Evolutionary conservation across 345 rosid species (phyloP), one percentile per base, ranked within the genome.

Genomic region (Aurinia saxatilis): DNA sequence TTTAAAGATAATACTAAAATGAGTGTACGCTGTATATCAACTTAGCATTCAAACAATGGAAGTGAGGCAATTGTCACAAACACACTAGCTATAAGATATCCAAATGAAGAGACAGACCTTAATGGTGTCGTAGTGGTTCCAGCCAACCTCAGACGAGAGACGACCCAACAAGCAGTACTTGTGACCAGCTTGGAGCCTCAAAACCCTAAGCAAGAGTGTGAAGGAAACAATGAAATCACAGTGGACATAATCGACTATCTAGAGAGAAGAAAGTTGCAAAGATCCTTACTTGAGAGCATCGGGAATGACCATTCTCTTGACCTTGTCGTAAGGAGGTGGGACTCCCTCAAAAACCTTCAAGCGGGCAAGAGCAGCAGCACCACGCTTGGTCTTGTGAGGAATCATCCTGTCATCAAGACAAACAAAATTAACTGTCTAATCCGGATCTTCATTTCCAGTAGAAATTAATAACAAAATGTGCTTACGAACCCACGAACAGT

Each of bases 141-240:
- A 90, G 21, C 96, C 89, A 55, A 90, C 96, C 65, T 85, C 84
- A 6, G 91, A 80, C 34, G 98, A 85, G 2, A 91, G 72, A 38
- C 72, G 73, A 3, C 96, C 93, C 78, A 87, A 60, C 73, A 85
- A 71, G 74, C 96, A 87, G 73, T 83, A 84, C 50, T 85, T 87
- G 74, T 87, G 97, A 8, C 97, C 95, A 62, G 73, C 79, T 50
- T 83, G 90, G 40, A 90, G 97, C 81, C 96, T 90, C 91, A 90
- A 76, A 4, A 90, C 95, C 93, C 97, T 90, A 40, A 38, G 5
- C 63, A 50, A 65, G 0, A 60, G 34, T 2, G 34, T 2, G 21
- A 65, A 19, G 2, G 0, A 10, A 21, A 10, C 6, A 16, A 45
- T 0, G 0, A 50, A 27, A 49, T 17, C 27, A 62, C 44, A 42